Evolutionary conservation across 2,329 filamentous ascomycete species (phyloP), one percentile per base, ranked within the genome.

Genomic region (Epichloe baconii): DNA sequence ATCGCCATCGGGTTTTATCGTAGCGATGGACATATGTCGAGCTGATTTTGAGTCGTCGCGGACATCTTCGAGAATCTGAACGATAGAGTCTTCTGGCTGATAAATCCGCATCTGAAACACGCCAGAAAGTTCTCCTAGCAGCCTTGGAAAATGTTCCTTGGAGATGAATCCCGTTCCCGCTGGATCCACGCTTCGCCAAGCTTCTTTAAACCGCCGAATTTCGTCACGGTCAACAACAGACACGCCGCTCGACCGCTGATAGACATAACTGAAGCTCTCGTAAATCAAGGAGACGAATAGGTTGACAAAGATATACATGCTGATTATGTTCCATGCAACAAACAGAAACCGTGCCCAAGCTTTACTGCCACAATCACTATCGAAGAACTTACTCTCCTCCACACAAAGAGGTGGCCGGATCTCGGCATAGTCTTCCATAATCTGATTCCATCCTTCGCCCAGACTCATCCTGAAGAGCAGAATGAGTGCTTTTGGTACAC

Each of bases 281-380:
- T 94, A 98, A 59, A 98, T 98, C 65, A 98, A 82, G 47, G 93
- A 98, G 53, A 98, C 91, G 67, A 98, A 98, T 64, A 98, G 72
- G 63, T 91, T 96, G 63, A 97, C 91, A 62, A 98, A 98, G 62
- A 98, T 95, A 70, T 98, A 98, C 93, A 98, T 98, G 85, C 91
- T 97, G 68, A 98, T 78, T 61, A 98, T 91, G 72, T 98, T 98
- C 93, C 93, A 98, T 4, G 85, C 81, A 52, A 97, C 89, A 71
- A 98, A 98, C 10, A 98, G 74, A 36, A 83, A 80, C 48, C 89
- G 78, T 7, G 93, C 89, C 89, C 93, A 98, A 40, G 82, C 78
- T 48, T 82, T 79, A 69, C 91, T 95, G 53, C 93, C 93, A 62
- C 93, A 98, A 68, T 98, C 94, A 60, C 88, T 93, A 42, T 86